phyloP scores from a whole-genome alignment of 495 filamentous ascomycete species.

The Hypoxylon lienhwacheense region DNA sequence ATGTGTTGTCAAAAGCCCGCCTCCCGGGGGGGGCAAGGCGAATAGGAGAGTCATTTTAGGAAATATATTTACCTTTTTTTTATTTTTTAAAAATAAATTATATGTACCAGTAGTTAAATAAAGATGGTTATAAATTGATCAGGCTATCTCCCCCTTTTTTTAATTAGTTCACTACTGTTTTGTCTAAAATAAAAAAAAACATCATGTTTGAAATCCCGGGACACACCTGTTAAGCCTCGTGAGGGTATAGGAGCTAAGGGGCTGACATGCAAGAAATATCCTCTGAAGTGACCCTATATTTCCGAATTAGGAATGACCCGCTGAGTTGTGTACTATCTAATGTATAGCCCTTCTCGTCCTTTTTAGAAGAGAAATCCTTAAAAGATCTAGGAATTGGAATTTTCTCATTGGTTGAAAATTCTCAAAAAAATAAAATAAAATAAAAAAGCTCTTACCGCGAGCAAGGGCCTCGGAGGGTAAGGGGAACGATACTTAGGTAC shows the following conservation, averaged over 20 bases:
- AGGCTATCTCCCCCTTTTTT: conserved; percentile 6
- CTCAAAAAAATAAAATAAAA: too few species aligned
- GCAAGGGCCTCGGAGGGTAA: conserved; percentile 26
- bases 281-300: conserved; percentile 23
- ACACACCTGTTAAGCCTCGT: too few species aligned
- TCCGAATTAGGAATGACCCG: conserved; percentile 23
- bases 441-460: conserved; percentile 18
- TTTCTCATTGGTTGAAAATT: conserved; percentile 39
- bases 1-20: conserved; percentile 45
- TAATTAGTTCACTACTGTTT: neutral
- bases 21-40: conserved; percentile 27
- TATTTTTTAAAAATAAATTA: neutral
- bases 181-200: conserved; percentile 4
- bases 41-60: conserved; percentile 25
- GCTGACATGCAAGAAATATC: conserved; percentile 29
- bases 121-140: too few species aligned
- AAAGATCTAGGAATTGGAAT: conserved; percentile 19
- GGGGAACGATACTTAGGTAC: conserved; percentile 11
- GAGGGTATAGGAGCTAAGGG: too few species aligned
- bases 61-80: conserved; percentile 8
- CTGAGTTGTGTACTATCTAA: conserved; percentile 10
- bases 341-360: conserved; percentile 5
- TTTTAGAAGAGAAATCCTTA: conserved; percentile 19
- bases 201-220: too few species aligned
- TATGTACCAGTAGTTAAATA: too few species aligned